Evolutionary conservation across 768 basidiomycete species (phyloP), one percentile per base, ranked within the genome.

Genomic region (Scleroderma citrinum): DNA sequence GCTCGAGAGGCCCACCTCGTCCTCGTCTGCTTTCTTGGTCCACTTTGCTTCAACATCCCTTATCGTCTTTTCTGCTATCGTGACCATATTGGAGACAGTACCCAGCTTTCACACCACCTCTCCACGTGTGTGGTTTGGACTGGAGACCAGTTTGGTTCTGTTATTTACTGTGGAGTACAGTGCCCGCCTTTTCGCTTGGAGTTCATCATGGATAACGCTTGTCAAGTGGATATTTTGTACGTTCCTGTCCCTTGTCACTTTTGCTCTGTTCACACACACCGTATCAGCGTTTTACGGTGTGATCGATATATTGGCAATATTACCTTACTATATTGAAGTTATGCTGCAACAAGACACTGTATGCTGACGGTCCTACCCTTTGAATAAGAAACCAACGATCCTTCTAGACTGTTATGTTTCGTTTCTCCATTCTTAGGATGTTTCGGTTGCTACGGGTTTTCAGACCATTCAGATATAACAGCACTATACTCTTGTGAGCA

Each of bases 311-410:
- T 74, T 94, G 48, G 85, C 91, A 3, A 92, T 95, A 41, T 58
- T 88, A 20, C 92, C 92, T 2, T 94, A 92, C 60, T 94, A 92
- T 63, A 80, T 95, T 46, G 92, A 94, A 69, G 74, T 94, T 44
- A 67, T 87, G 24, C 61, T 93, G 11, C 82, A 79, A 32, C 87
- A 92, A 69, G 92, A 96, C 65, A 93, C 91, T 2, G 89, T 90
- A 56, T 39, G 80, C 69, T n/a, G 24, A 10, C 23, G 38, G 35
- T 51, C 55, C 24, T 44, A 34, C 23, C 8, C 29, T 39, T 47
- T n/a, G 14, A 30, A 4, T 29, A 39, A 34, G 39, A 2, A 20
- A 36, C 24, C 32, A 41, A 45, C 7, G 42, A 13, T 23, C 34
- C 29, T 36, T 45, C 29, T 61, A 91, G 87, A 85, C 88, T 4